Percentiles rank a stretch among this genome's conserved stretches.
Evolutionary conservation across 257 asterid species (phyloP).

Genomic region (Lavandula angustifolia): DNA sequence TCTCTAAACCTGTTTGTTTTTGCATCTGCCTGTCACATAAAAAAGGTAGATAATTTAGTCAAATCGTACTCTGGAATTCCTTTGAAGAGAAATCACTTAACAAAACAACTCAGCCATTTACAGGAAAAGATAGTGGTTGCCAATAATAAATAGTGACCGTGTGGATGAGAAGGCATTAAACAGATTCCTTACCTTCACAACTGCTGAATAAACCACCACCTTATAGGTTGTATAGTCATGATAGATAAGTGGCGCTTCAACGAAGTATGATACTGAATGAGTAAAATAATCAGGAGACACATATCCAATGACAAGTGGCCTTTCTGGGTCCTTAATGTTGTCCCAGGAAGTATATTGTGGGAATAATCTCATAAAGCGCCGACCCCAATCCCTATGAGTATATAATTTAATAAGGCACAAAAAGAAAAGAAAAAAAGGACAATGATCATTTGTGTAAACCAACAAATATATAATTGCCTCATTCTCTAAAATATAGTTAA

Average conservation of each 20-base stretch:
- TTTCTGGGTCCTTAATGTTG: slow-evolving; percentile 81
- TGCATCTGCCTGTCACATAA: slow-evolving; percentile 87
- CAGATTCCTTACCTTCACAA: slow-evolving; percentile 75
- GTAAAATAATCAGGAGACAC: slow-evolving; percentile 99
- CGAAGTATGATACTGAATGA: slow-evolving; percentile 94
- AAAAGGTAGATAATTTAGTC: slow-evolving; percentile 15
- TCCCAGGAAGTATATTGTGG: slow-evolving; percentile 90
- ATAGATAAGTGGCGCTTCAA: slow-evolving; percentile 85
- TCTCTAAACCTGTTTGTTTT: slow-evolving; percentile 88
- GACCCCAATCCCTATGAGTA: slow-evolving; percentile 94
- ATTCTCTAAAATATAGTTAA: not conserved
- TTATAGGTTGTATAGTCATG: slow-evolving; percentile 76
- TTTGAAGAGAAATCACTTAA: not conserved
- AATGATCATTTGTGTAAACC: slow-evolving; percentile 11
- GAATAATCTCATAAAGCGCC: slow-evolving; percentile 87
- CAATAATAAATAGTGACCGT: slow-evolving; percentile 11
- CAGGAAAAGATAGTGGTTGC: slow-evolving; percentile 16
- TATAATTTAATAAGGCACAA: slow-evolving; percentile 30
- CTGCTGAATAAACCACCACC: slow-evolving; percentile 97
- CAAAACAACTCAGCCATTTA: slow-evolving; percentile 24
- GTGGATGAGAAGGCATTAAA: slow-evolving; percentile 21
- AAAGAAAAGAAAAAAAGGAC: not conserved
- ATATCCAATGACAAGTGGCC: slow-evolving; percentile 87
- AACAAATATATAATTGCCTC: not conserved
- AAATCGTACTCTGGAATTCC: slow-evolving; percentile 12